Conservation (phyloP, 2,329 filamentous ascomycete species). For the Pseudogymnoascus sp. region DNA sequence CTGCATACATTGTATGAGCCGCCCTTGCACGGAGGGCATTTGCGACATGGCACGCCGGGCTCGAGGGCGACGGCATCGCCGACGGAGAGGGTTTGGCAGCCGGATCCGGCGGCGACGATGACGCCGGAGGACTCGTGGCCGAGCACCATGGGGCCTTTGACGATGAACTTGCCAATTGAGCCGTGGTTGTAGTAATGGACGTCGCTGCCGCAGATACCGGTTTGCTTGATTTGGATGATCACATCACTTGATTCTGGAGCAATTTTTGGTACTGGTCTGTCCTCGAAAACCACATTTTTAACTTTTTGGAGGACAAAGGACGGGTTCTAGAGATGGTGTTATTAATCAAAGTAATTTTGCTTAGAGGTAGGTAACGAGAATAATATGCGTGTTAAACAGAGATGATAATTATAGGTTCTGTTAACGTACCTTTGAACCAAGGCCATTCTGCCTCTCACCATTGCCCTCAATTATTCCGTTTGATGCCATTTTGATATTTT, state of each 20-base stretch:
- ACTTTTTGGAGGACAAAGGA: conserved; percentile 40
- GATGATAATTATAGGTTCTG: background rate
- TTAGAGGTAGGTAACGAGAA: background rate
- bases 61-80: conserved; percentile 44
- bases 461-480: background rate
- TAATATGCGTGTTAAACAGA: background rate
- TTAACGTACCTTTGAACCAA: background rate
- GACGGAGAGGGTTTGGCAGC: conserved; percentile 36
- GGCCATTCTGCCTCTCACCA: background rate
- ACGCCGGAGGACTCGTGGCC: conserved; percentile 49
- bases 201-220: conserved; percentile 40
- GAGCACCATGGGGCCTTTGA: conserved; percentile 51
- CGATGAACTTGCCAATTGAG: conserved; percentile 57
- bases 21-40: conserved; percentile 34
- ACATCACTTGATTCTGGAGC: conserved; percentile 30
- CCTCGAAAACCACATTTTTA: conserved; percentile 37
- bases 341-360: background rate
- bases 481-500: too few relatives aligned
- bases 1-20: conserved; percentile 36
- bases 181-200: conserved; percentile 55
- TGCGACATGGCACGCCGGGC: conserved; percentile 22
- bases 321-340: conserved; percentile 29
- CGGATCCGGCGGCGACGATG: conserved; percentile 43
- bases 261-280: conserved; percentile 31
- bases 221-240: conserved; percentile 36